Evolutionary conservation across 1,284 basidiomycete genomes (phyloP), one percentile per base, ranked within the genome.

Genomic region (Tilletia walkeri): DNA sequence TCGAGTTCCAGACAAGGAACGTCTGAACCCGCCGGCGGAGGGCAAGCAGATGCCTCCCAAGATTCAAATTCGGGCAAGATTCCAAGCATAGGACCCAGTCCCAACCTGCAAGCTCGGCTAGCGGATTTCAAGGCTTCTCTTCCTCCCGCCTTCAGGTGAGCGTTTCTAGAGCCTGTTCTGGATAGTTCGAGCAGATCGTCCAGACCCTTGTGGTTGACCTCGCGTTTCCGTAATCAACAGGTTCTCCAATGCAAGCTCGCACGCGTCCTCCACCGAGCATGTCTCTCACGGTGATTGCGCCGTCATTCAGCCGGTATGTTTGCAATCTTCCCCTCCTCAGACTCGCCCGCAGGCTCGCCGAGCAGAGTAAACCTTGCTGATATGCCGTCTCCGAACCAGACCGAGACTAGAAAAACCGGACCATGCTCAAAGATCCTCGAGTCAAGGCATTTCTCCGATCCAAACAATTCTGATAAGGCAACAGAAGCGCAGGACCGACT

Each of bases 221-320:
- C 59, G 4, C 16, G 7, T 53, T 45, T 3, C 0, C 41, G 3
- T 9, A 7, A 1, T 14, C 41, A 9, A 9, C 41, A 45, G 41
- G 14, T 45, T 3, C 1, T 45, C 41, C 41, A 45, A 7, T 45
- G 41, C 41, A 45, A 7, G 41, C 41, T 45, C 41, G 6, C 41
- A 45, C 41, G 9, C 41, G 41, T 45, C 14, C 41, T 7, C 41
- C 14, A 9, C 41, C 41, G 41, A 0, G 41, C 41, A 14, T 45
- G 5, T 34, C 54, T 56, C 54, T 4, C 54, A 56, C 2, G 34
- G 24, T 2, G 54, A 56, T 6, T 14, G 54, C 34, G 54, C 24
- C 54, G 34, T 56, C 54, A 56, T 56, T 12, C 54, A 34, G 54
- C 54, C 54, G 34, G 54, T 56, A 30, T 12, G 54, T 56, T 12